Percentiles rank a stretch among this genome's conserved stretches.
Evolutionary conservation across 257 asterid species (phyloP).

Genomic region (Asclepias syriaca): DNA sequence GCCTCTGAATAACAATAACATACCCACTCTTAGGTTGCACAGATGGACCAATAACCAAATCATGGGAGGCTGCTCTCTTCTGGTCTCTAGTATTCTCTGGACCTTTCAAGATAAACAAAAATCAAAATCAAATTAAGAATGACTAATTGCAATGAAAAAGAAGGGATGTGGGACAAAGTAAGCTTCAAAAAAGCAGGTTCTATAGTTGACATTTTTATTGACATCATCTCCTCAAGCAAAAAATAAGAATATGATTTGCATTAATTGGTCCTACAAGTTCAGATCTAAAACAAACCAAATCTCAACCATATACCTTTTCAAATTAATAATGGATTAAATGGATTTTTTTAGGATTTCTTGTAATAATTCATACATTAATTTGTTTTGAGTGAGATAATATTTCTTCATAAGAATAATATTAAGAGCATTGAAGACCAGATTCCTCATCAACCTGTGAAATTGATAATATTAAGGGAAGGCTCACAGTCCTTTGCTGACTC

Average conservation of each 20-base stretch:
- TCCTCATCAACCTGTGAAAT: neutral
- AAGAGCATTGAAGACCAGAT: neutral
- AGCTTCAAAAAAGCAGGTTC: neutral
- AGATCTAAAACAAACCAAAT: neutral
- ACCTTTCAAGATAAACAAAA: conserved; percentile 44
- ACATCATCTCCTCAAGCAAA: neutral
- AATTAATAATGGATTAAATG: neutral
- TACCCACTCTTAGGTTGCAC: conserved; percentile 52
- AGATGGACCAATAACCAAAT: conserved; percentile 57
- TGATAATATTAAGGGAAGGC: neutral
- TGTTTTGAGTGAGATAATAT: neutral
- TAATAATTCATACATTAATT: neutral
- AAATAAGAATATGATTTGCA: neutral
- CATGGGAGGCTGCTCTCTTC: conserved; percentile 44
- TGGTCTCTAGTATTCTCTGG: conserved; percentile 55
- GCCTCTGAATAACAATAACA: conserved; percentile 24
- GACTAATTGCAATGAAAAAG: neutral
- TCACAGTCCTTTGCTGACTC: neutral
- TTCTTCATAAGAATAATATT: neutral
- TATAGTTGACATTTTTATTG: neutral
- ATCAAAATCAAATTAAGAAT: conserved; percentile 14
- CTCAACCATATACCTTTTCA: neutral
- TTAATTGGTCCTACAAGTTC: neutral
- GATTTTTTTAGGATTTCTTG: neutral
- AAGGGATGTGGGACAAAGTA: neutral